Evolutionary conservation across 495 filamentous ascomycete species (phyloP).

Genomic region (Diplogelasinospora grovesii): DNA sequence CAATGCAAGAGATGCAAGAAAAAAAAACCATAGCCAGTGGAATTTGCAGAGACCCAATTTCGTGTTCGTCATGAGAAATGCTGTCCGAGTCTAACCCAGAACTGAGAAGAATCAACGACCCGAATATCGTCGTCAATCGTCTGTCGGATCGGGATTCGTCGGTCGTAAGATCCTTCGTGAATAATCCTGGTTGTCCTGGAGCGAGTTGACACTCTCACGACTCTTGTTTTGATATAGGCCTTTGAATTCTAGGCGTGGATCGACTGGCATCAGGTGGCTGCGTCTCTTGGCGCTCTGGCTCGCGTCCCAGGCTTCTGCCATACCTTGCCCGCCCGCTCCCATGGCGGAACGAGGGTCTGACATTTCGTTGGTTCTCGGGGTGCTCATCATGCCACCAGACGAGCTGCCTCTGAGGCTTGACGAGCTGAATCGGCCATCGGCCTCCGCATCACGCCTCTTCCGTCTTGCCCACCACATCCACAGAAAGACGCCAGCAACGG

Average conservation of each 20-base stretch:
- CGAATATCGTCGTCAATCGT: conserved; percentile 13
- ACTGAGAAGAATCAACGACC: neutral
- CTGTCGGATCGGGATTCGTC: conserved; percentile 44
- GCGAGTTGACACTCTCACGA: conserved; percentile 47
- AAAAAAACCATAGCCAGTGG: conserved; percentile 1
- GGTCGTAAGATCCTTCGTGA: conserved; percentile 48
- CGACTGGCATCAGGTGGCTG: conserved; percentile 47
- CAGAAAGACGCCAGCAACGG: conserved; percentile 19
- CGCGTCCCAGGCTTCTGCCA: conserved; percentile 13
- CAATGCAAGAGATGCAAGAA: conserved; percentile 14
- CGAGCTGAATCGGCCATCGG: conserved; percentile 13
- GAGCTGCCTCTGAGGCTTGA: conserved; percentile 34
- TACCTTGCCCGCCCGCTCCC: conserved; percentile 3
- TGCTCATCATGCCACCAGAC: conserved; percentile 31
- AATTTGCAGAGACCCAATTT: conserved; percentile 5
- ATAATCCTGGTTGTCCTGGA: conserved; percentile 52
- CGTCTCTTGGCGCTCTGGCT: conserved; percentile 29
- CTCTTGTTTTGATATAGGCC: conserved; percentile 46
- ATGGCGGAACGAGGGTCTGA: conserved; percentile 17
- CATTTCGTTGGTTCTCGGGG: conserved; percentile 32
- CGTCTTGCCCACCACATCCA: conserved; percentile 29
- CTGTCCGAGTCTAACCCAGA: conserved; percentile 3
- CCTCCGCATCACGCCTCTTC: conserved; percentile 16
- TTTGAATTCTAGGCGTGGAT: conserved; percentile 47
- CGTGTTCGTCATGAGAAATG: conserved; percentile 18